Evolutionary conservation across 495 filamentous ascomycete species (phyloP).

Genomic region (Penicillium bovifimosum): DNA sequence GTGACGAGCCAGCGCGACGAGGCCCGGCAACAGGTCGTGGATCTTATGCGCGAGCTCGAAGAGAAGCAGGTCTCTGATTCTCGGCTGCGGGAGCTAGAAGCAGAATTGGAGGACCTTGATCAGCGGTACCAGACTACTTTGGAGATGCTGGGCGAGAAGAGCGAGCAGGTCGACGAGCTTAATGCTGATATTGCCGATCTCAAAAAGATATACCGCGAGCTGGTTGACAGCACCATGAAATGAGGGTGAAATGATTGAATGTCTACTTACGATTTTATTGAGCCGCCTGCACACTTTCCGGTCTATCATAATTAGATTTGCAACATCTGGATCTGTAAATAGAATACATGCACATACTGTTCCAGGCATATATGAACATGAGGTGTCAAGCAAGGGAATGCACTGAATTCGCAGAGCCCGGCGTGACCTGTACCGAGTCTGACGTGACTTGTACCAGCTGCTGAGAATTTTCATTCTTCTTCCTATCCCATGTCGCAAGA

Average conservation of each 20-base stretch:
- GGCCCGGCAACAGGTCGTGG: conserved; percentile 82
- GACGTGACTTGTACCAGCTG: conserved; percentile 4
- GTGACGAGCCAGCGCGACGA: conserved; percentile 82
- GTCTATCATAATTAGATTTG: not conserved
- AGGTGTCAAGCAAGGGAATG: not conserved
- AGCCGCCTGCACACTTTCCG: not conserved
- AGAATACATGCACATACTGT: not conserved
- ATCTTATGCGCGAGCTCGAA: conserved; percentile 80
- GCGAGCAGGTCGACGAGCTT: conserved; percentile 86
- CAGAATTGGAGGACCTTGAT: conserved; percentile 51
- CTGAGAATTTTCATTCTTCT: not conserved
- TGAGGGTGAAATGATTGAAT: conserved; percentile 26
- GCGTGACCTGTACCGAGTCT: not conserved
- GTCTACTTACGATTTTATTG: not conserved
- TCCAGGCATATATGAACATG: not conserved
- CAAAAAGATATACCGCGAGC: conserved; percentile 89
- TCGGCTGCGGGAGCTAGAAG: conserved; percentile 60
- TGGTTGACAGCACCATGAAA: conserved; percentile 79
- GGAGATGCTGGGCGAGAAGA: conserved; percentile 96
- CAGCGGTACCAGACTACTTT: conserved; percentile 81
- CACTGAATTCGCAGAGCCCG: not conserved
- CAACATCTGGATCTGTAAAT: not conserved
- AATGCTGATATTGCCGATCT: conserved; percentile 83
- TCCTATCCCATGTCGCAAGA: conserved; percentile 16
- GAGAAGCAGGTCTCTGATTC: conserved; percentile 54